Evolutionary conservation across 1,139 yeast species (phyloP), one percentile per base, ranked within the genome.

Genomic region (Taphrina communis): DNA sequence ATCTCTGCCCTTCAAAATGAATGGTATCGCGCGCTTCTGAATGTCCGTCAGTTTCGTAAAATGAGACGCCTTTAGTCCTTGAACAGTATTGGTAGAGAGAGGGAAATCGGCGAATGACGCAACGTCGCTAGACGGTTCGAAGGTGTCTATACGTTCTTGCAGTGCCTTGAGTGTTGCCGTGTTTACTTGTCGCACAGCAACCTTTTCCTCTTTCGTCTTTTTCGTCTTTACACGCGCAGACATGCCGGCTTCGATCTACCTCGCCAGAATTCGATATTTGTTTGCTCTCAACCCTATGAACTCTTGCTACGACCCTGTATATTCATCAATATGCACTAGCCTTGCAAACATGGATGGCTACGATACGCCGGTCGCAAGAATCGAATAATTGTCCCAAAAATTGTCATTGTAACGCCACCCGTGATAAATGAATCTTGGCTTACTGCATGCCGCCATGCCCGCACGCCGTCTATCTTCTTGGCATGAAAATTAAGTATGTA

Each of bases 11-110:
- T 89, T 86, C 71, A 94, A 81, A 0, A 96, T 88, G 19, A 84
- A 80, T 0, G 96, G 90, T 46, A 94, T 90, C 4, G 97, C 83
- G 67, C 86, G 86, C 73, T 84, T 85, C 76, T 94, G 99, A 70
- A 94, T 90, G 69, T 90, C 97, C 0, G 99, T 94, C 80, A 92
- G 78, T 31, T 86, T 83, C 2, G 89, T 82, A 77, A 88, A 94
- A 71, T 82, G 82, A 11, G 82, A 83, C 68, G 87, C 90, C 70
- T 85, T 86, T 55, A 94, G 80, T 1, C 99, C 99, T 72, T 56
- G 50, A 17, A 61, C 52, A 2, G 70, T 57, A 21, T 60, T 65
- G 25, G 52, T 62, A 12, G 70, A 57, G 8, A 68, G 55, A 2
- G 70, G 70, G 17, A 68, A 42, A 38, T 68, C 70, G 11, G 46